Conservation (phyloP, 2,329 filamentous ascomycete species). For the Phoma sp. region DNA sequence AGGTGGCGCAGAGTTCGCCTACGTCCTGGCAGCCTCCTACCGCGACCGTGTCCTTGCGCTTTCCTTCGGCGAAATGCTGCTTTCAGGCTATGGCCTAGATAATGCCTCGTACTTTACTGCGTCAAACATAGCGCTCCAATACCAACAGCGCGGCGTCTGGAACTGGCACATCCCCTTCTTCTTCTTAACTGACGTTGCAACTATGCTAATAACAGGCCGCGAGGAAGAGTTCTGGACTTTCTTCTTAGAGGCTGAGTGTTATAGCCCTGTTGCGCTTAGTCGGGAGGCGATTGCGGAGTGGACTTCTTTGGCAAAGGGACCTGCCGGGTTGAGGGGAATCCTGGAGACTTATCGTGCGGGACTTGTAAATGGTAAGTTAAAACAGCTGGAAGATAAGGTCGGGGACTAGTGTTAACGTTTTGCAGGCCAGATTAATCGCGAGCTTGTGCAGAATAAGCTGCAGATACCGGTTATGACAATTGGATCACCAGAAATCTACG, state of each 20-base stretch:
- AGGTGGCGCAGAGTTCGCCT: constrained; percentile 45
- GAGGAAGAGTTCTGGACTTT: constrained; percentile 47
- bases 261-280: constrained; percentile 43
- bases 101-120: constrained; percentile 41
- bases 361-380: constrained; percentile 39
- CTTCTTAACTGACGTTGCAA: constrained; percentile 43
- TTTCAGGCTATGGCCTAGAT: constrained; percentile 42
- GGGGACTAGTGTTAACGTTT: no score
- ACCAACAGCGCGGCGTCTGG: constrained; percentile 44
- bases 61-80: constrained; percentile 43
- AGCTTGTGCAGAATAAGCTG: constrained; percentile 38
- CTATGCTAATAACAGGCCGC: constrained; percentile 46
- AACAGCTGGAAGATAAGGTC: no score
- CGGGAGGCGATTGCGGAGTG: constrained; percentile 34
- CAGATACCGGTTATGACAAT: constrained; percentile 44
- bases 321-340: constrained; percentile 44
- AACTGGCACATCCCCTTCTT: constrained; percentile 45
- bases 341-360: constrained; percentile 46
- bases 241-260: constrained; percentile 49
- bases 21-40: constrained; percentile 44
- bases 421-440: constrained; percentile 36
- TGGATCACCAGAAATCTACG: constrained; percentile 48
- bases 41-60: constrained; percentile 37
- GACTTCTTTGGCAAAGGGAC: constrained; percentile 42
- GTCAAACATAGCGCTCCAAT: constrained; percentile 33